A percentile compares a stretch with the other conserved stretches of the same genome.
Conservation (phyloP, 2,329 filamentous ascomycete genomes). For the Coniochaeta ligniaria region DNA sequence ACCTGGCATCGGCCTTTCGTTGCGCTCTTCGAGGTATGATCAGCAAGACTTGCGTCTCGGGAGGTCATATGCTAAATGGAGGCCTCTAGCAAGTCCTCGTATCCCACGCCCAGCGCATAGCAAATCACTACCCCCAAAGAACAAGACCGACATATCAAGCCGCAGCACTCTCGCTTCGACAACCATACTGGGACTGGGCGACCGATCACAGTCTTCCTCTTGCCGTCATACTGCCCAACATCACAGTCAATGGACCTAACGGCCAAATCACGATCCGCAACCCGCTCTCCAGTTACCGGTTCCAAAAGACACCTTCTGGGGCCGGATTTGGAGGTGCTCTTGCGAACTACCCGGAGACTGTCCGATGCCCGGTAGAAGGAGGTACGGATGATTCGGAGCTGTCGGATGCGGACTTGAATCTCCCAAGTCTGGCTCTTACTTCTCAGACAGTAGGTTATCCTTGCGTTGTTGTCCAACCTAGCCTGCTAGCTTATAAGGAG, state of each 20-base stretch:
- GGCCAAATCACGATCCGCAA: conserved; percentile 29
- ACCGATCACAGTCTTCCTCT: conserved; percentile 31
- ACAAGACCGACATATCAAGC: conserved; percentile 28
- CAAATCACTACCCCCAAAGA: conserved; percentile 30
- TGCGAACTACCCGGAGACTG: conserved; percentile 25
- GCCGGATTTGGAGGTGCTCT: conserved; percentile 18
- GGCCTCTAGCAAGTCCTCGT: conserved; percentile 42
- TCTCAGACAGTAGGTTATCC: neutral
- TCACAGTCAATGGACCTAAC: conserved; percentile 14
- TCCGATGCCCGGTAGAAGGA: conserved; percentile 25
- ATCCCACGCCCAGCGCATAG: conserved; percentile 35
- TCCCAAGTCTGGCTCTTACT: neutral
- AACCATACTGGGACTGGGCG: conserved; percentile 51
- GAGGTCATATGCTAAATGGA: neutral
- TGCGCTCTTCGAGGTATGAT: conserved; percentile 43
- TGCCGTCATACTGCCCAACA: conserved; percentile 21
- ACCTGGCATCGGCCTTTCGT: conserved; percentile 52
- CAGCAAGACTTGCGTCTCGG: neutral
- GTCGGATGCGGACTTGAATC: neutral
- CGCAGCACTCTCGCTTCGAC: conserved; percentile 38
- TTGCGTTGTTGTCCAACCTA: too few species aligned
- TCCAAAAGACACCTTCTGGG: conserved; percentile 27
- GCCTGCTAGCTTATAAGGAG: too few species aligned
- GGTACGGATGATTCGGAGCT: conserved; percentile 26
- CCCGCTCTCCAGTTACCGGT: conserved; percentile 44